A percentile compares a stretch with the other conserved stretches of the same genome.
Conservation (phyloP, 768 basidiomycete species). For the Ramaria sp. region DNA sequence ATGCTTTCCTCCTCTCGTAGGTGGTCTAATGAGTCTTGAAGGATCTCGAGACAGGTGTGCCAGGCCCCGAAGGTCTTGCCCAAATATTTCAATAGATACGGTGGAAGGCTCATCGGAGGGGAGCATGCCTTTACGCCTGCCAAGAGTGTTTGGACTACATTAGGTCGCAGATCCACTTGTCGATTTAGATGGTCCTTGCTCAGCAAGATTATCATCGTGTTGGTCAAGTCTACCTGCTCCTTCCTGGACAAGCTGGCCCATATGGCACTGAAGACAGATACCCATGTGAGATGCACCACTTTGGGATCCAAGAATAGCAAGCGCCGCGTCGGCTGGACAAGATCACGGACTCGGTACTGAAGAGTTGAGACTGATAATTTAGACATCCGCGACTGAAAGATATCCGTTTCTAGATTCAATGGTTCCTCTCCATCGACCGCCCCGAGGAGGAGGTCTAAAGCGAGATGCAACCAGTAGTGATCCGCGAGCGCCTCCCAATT, state of each 20-base stretch:
- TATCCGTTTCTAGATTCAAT: conserved; percentile 29
- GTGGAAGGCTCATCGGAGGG: conserved; percentile 82
- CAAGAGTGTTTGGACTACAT: conserved; percentile 86
- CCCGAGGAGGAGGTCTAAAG: conserved; percentile 83
- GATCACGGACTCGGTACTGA: conserved; percentile 34
- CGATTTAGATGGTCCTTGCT: conserved; percentile 90
- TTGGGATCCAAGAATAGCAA: conserved; percentile 72
- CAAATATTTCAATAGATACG: conserved; percentile 91
- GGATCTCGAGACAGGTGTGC: conserved; percentile 81
- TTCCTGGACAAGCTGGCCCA: conserved; percentile 80
- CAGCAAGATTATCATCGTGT: conserved; percentile 81
- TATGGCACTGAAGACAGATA: conserved; percentile 72
- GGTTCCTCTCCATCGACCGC: conserved; percentile 37
- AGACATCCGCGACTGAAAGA: conserved; percentile 21
- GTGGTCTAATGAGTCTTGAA: conserved; percentile 69
- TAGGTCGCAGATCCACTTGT: conserved; percentile 82
- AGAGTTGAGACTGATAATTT: conserved; percentile 26
- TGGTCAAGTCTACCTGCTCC: conserved; percentile 82
- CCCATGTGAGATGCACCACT: conserved; percentile 76
- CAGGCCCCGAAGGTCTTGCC: conserved; percentile 96
- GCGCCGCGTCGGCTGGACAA: conserved; percentile 72
- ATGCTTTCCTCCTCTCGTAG: conserved; percentile 74
- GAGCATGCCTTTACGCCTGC: conserved; percentile 75
- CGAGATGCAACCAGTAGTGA: conserved; percentile 89
- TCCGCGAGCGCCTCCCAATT: conserved; percentile 91